Base-by-base conservation (phyloP, 306 rosid genomes). In the Betula pendula region DNA sequence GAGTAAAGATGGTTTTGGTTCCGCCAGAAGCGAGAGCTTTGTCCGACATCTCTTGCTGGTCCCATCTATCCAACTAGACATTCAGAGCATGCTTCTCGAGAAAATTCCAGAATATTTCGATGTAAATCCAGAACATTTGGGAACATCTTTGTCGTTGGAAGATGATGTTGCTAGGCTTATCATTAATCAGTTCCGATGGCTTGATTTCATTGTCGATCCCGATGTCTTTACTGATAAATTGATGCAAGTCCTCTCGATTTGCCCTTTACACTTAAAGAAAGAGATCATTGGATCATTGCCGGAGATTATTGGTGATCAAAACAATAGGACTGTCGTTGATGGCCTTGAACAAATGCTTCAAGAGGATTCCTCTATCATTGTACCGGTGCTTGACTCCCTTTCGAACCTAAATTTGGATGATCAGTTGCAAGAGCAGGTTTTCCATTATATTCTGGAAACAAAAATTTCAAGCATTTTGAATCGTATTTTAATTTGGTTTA, bases 201-300 rank as follows among this genome's bases (percentile, higher is more conserved):
- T 83, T 40, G 84, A 83, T 76, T 80, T 83, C 29, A 10, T 80
- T 6, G 81, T 83, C 16, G 87, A 83, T 71, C 71, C 79, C 11
- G n/a, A 56, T 80, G 78, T 72, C 19, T 79, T 80, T 62, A 75
- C 81, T 0, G 81, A 83, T 38, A 79, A 79, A 24, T 48, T 83
- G 78, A 80, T 83, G 87, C 84, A 80, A 62, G 73, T 83, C 12
- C 84, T 80, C 13, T 83, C 84, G 20, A 72, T 80, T 71, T 79
- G 79, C 52, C 87, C 84, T 24, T 25, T 72, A 49, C 72, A 83
- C 49, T 76, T 83, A 72, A 83, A 80, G 83, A 83, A 79, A 44
- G 87, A 83, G 84, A 80, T 83, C 15, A 80, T 83, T 17, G 87
- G 81, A 5, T 83, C 87, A 2, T 68, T 83, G 68, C 84, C 87